Conservation (phyloP, 305 asterid species). For the Rubia tinctorum region DNA sequence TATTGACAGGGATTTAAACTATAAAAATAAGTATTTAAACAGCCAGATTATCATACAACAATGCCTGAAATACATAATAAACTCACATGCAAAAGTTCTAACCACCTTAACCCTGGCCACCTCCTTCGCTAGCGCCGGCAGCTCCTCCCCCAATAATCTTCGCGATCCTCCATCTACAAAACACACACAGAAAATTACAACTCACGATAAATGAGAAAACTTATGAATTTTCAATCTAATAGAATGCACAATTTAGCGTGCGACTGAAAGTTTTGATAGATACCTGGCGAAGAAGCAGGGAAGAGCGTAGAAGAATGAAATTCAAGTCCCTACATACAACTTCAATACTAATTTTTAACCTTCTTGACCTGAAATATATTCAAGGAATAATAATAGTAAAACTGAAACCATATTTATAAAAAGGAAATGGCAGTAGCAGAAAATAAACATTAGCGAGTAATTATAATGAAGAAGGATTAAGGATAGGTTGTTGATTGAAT, state of each 20-base stretch:
- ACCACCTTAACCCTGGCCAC: conserved; percentile 93
- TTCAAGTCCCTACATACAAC: no score
- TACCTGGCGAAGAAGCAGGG: conserved; percentile 38
- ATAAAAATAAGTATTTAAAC: no score
- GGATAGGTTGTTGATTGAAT: no score
- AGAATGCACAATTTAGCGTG: background rate
- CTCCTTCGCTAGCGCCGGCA: conserved; percentile 91
- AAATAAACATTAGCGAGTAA: no score
- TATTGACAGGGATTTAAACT: no score
- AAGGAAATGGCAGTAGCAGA: no score
- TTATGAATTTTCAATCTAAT: background rate
- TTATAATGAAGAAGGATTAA: no score
- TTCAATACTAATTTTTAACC: no score
- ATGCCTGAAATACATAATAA: background rate
- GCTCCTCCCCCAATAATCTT: conserved; percentile 69
- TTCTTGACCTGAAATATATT: no score
- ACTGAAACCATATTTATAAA: no score
- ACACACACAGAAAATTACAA: background rate
- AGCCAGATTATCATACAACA: no score
- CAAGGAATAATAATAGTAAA: no score
- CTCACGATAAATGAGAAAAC: background rate
- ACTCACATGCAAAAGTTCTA: conserved; percentile 78
- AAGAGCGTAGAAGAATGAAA: conserved; percentile 42
- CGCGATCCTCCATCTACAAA: conserved; percentile 52
- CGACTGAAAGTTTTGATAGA: background rate